Evolutionary conservation across 2,329 filamentous ascomycete species (phyloP), one percentile per base, ranked within the genome.

Genomic region (Tolypocladium pustulatum): DNA sequence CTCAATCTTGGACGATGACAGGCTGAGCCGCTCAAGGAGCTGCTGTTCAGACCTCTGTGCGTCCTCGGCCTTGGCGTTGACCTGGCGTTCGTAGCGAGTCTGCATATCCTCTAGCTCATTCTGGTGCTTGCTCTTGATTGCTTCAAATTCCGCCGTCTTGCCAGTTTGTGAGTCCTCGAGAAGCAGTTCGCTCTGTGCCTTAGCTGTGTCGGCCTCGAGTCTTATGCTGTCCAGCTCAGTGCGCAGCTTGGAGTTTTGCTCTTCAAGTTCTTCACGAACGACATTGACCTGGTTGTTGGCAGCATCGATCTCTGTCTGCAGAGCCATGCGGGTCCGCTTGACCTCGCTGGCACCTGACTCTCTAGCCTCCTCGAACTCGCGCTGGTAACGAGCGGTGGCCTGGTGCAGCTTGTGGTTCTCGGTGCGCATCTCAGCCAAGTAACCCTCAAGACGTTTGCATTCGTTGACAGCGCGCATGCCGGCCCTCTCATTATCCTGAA

Each of bases 231-330:
- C 90, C 51, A 96, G 76, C 69, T 96, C 89, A 25, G 81, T 76
- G 57, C 90, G 86, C 34, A 91, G 76, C 66, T 86, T 86, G 32
- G 80, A 74, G 60, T 94, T 82, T 69, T 96, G 89, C 60, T 87
- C 85, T 70, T 96, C 91, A 13, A 95, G 82, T 66, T 93, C 88
- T 54, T 88, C 85, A 57, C 91, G 88, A 34, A 93, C 85, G 58
- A 88, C 82, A 67, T 95, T 93, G 71, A 93, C 88, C 66, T 96
- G 88, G 69, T 90, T 86, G 68, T 92, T 94, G 56, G 92, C 89
- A 43, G 85, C 80, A 60, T 96, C 91, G 38, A 97, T 78, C 68
- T 97, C 90, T 15, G 83, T 81, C 70, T 96, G 88, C 78, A 96
- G 80, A 5, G 90, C 81, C 62, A 87, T 83, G 60, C 89, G 88